These are phyloP conservation scores for Saccharomyces hybrid DNA, from an alignment of 1,139 yeast species.

Conservation along the genomic window DNA sequence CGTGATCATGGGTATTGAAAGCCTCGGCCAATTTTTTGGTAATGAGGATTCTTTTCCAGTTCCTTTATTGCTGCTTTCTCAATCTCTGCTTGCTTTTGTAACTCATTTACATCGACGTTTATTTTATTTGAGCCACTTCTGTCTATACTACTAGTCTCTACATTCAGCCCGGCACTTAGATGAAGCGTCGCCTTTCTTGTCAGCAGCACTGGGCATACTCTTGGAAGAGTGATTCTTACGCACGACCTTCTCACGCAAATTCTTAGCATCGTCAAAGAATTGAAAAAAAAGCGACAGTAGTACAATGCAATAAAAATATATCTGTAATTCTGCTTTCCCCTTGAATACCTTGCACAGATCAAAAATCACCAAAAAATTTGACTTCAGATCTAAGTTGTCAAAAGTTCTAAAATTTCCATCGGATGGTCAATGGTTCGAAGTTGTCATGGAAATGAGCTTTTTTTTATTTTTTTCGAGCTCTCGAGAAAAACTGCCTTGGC, in stretches of 20 bases:
- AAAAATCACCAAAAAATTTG: not conserved
- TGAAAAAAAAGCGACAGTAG: not conserved
- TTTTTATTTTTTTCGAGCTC: not conserved
- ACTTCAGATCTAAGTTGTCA: not conserved
- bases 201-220: not conserved
- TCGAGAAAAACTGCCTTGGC: not conserved
- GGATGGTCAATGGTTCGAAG: not conserved
- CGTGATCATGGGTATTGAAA: conserved; percentile 31
- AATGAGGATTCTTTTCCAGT: conserved; percentile 13
- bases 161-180: not conserved
- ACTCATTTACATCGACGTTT: not conserved
- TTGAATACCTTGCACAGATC: not conserved
- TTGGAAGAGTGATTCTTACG: not conserved
- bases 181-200: not conserved
- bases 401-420: not conserved
- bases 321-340: not conserved
- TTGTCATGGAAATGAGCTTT: not conserved
- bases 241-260: not conserved
- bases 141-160: not conserved
- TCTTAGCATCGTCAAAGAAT: not conserved
- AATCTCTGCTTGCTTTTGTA: not conserved
- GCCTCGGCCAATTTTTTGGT: conserved; percentile 15
- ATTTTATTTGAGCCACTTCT: not conserved
- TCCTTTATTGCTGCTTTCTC: conserved; percentile 9
- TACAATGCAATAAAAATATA: not conserved